Evolutionary conservation across 805 yeast species (phyloP), one percentile per base, ranked within the genome.

Genomic region (Millerozyma acaciae): DNA sequence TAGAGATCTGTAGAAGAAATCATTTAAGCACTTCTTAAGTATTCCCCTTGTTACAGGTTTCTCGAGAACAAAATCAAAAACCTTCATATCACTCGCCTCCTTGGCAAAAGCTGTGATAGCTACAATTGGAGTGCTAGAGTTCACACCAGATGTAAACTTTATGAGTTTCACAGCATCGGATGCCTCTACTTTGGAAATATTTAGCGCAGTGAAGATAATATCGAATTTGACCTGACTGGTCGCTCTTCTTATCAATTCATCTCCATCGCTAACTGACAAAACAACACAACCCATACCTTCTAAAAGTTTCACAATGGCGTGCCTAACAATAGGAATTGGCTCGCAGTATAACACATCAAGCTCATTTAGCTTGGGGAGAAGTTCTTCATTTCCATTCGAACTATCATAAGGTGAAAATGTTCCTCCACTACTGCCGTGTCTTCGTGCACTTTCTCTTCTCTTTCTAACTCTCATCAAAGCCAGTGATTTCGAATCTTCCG

Each of bases 151-250:
- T 0, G 97, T 89, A 42, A 76, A 76, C 48, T 75, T 78, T 35
- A 87, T 75, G 38, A 89, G 62, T 46, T 84, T 81, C 5, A 83
- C 82, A 20, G 90, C 80, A 61, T 88, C 96, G 5, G 77, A 60
- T 1, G 85, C 82, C 41, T 77, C 84, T 18, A 83, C 64, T 39
- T 78, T 80, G 10, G 84, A 75, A 15, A 84, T 62, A 43, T 75
- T 75, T 34, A 83, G 65, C 2, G 90, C 93, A 0, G 93, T 78
- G 38, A 89, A 67, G 18, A 89, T 86, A 25, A 88, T 44, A 57
- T 89, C 97, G 62, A 87, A 90, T 50, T 78, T 81, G 13, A 86
- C 84, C 33, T 80, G 80, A 22, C 94, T 84, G 0, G 95, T 83
- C 5, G 87, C 86, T 35, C 93, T 63, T 39, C 93, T 70, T 9